Percentiles rank a stretch among this genome's conserved stretches.
phyloP scores from a whole-genome alignment of 495 filamentous ascomycete species.

The Trichoderma gamsii region DNA sequence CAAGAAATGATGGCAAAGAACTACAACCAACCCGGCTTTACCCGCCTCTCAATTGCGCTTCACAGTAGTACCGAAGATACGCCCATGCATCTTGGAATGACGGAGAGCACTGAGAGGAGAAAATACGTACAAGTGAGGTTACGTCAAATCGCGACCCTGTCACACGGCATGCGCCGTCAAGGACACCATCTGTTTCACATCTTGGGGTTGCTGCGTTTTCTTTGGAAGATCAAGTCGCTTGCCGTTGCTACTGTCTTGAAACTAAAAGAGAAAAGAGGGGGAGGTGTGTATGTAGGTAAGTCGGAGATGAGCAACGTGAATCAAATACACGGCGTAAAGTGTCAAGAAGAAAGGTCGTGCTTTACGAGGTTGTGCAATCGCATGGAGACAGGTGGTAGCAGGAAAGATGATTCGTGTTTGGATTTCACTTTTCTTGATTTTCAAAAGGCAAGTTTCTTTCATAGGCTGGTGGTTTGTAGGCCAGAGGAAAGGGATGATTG shows the following conservation, averaged over 20 bases:
- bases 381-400: neutral
- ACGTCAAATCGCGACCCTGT: neutral
- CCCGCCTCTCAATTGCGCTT: neutral
- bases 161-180: slow-evolving; percentile 6
- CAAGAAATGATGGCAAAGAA: too few relatives aligned
- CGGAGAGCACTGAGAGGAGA: neutral
- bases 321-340: neutral
- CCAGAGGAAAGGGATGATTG: neutral
- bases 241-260: neutral
- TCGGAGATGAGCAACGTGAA: neutral
- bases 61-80: neutral
- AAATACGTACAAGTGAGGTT: neutral
- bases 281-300: neutral
- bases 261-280: neutral
- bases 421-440: too few relatives aligned
- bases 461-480: neutral
- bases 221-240: slow-evolving; percentile 13
- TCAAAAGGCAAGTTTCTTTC: neutral
- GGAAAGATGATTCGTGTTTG: too few relatives aligned
- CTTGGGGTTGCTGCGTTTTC: slow-evolving; percentile 10
- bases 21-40: too few relatives aligned
- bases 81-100: neutral
- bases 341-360: slow-evolving; percentile 1
- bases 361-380: neutral
- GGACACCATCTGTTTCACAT: slow-evolving; percentile 9